These are phyloP conservation scores for Elongisporangium anandrum DNA, from an alignment of 352 stramenopile species.

Conservation along the genomic window DNA sequence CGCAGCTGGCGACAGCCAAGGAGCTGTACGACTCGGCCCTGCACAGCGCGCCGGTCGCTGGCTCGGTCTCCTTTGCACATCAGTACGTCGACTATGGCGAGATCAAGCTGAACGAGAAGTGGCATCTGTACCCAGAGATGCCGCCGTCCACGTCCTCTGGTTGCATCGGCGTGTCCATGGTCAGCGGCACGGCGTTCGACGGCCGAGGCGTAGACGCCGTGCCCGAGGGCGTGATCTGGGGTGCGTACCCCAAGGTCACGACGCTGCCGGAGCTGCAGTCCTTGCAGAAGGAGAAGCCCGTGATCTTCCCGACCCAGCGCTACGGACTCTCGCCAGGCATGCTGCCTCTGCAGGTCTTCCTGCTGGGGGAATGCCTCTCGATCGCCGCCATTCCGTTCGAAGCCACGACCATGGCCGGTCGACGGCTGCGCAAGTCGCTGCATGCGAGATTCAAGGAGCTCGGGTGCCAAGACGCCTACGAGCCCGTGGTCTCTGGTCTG, in stretches of 20 bases:
- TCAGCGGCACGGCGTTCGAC: conserved; percentile 75
- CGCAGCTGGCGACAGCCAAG: conserved; percentile 59
- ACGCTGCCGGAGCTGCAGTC: conserved; percentile 70
- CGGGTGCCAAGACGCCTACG: conserved; percentile 4
- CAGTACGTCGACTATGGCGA: conserved; percentile 77
- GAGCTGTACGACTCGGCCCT: conserved; percentile 52
- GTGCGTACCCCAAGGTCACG: conserved; percentile 62
- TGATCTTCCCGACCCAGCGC: conserved; percentile 72
- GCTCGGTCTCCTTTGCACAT: conserved; percentile 44
- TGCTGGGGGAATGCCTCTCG: conserved; percentile 47
- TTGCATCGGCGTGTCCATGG: conserved; percentile 83
- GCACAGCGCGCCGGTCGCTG: conserved; percentile 26
- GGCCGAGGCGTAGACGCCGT: conserved; percentile 53
- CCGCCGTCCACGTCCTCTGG: conserved; percentile 61
- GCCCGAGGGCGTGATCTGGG: conserved; percentile 69
- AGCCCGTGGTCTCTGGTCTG: conserved; percentile 67
- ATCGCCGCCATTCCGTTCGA: conserved; percentile 81
- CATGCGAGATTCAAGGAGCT: conserved; percentile 21
- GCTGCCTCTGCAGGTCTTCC: conserved; percentile 69
- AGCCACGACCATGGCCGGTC: conserved; percentile 79
- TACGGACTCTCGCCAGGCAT: conserved; percentile 70
- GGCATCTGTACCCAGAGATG: conserved; percentile 69
- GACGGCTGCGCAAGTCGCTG: conserved; percentile 47
- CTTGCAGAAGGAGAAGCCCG: conserved; percentile 73
- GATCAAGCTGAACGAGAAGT: conserved; percentile 56